phyloP scores from a whole-genome alignment of 805 yeast species.

The Jamesozyma gamospora region DNA sequence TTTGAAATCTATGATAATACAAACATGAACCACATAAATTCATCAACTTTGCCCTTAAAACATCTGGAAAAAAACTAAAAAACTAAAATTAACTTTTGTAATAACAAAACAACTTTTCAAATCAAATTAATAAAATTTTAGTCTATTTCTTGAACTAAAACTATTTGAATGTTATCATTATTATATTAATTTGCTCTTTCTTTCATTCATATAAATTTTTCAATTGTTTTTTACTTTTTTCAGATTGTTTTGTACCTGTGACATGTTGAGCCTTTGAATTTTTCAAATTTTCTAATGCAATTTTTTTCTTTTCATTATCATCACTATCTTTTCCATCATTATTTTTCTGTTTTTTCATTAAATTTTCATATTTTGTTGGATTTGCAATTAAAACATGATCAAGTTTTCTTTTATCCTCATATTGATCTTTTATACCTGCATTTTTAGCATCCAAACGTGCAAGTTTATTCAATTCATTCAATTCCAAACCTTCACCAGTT shows the following conservation, averaged over 20 bases:
- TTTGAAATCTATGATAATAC: too few relatives aligned
- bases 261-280: slow-evolving; percentile 11
- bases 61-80: too few relatives aligned
- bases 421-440: slow-evolving; percentile 22
- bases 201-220: slow-evolving; percentile 17
- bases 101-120: too few relatives aligned
- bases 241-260: slow-evolving; percentile 17
- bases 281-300: neutral
- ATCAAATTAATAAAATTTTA: too few relatives aligned
- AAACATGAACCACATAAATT: too few relatives aligned
- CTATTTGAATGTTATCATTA: too few relatives aligned
- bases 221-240: slow-evolving; percentile 10
- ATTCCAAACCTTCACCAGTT: slow-evolving; percentile 48
- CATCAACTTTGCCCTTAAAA: too few relatives aligned
- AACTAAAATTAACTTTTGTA: too few relatives aligned
- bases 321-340: neutral
- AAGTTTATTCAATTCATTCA: slow-evolving; percentile 38
- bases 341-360: slow-evolving; percentile 6
- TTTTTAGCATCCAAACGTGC: slow-evolving; percentile 38
- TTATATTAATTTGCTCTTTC: too few relatives aligned
- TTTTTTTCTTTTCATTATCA: neutral
- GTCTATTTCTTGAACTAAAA: too few relatives aligned
- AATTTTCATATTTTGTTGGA: slow-evolving; percentile 27
- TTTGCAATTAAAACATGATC: slow-evolving; percentile 28
- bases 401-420: slow-evolving; percentile 17